Conservation (phyloP, 1,284 basidiomycete genomes). For the Mycosarcoma maydis region DNA sequence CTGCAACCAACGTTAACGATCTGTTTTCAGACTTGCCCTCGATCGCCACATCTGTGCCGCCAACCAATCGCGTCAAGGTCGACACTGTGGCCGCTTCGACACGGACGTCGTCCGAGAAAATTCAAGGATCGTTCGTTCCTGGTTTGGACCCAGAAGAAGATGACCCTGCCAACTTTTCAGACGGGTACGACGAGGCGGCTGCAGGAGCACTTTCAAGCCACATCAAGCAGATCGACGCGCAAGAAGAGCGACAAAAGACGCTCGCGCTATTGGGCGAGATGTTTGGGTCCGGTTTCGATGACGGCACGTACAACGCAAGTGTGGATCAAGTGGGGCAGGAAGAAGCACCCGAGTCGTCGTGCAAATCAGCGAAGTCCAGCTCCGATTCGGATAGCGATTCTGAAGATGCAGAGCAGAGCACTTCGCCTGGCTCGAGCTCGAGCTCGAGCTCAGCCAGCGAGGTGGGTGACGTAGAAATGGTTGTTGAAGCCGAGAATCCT, state of each 20-base stretch:
- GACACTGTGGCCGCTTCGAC: not conserved
- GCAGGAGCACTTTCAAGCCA: slow-evolving; percentile 3
- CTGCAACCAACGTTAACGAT: slow-evolving; percentile 13
- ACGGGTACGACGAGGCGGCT: slow-evolving; percentile 59
- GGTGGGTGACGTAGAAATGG: slow-evolving; percentile 7
- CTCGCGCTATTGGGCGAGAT: slow-evolving; percentile 66
- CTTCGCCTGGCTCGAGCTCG: slow-evolving; percentile 2
- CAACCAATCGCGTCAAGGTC: slow-evolving; percentile 9
- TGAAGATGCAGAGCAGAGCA: not conserved
- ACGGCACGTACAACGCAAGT: slow-evolving; percentile 59
- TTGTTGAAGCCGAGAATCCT: not conserved
- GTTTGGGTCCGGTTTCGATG: slow-evolving; percentile 71
- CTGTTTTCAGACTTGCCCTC: slow-evolving; percentile 30
- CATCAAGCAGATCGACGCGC: slow-evolving; percentile 16
- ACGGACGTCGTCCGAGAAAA: slow-evolving; percentile 8
- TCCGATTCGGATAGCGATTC: slow-evolving; percentile 12
- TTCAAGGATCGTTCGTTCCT: slow-evolving; percentile 23
- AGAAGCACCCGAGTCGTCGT: not conserved
- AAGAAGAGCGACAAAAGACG: slow-evolving; percentile 35
- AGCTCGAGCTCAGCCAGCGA: slow-evolving; percentile 8
- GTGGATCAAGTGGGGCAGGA: not conserved
- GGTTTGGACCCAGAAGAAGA: slow-evolving; percentile 50
- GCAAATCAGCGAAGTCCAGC: slow-evolving; percentile 7
- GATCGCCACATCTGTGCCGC: not conserved
- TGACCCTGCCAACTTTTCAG: slow-evolving; percentile 53